Conservation (phyloP, 2,329 filamentous ascomycete genomes). For the Venturia nashicola region DNA sequence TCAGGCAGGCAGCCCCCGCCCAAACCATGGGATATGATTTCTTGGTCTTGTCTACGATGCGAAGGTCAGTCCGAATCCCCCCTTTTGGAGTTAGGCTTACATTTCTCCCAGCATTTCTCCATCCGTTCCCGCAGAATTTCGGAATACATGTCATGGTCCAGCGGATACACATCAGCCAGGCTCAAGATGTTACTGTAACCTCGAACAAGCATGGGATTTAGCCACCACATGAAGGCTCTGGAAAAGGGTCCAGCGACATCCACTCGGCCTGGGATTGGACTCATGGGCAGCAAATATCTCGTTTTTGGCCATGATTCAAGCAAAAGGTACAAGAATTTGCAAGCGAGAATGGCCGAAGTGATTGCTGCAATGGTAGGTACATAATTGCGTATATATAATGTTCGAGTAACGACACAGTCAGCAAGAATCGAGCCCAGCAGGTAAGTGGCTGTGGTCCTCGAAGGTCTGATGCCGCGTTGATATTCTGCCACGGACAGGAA, state of each 20-base stretch:
- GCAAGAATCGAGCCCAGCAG: conserved; percentile 3
- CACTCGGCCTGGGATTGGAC: conserved; percentile 12
- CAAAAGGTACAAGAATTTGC: conserved; percentile 13
- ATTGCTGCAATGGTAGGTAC: conserved; percentile 11
- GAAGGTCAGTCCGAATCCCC: background rate
- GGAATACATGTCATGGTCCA: conserved; percentile 11
- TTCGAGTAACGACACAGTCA: conserved; percentile 14
- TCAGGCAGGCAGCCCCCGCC: background rate
- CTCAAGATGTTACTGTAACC: conserved; percentile 18
- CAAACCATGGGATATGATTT: conserved; percentile 2
- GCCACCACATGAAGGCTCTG: conserved; percentile 24
- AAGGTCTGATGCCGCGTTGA: background rate
- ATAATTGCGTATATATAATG: conserved; percentile 14
- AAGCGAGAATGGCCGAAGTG: conserved; percentile 13
- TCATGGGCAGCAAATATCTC: conserved; percentile 12
- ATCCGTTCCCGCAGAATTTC: background rate
- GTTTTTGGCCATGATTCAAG: conserved; percentile 15
- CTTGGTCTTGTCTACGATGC: background rate
- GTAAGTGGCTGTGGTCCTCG: background rate
- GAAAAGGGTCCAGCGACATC: conserved; percentile 16
- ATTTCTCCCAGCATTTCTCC: conserved; percentile 4
- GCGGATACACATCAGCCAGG: conserved; percentile 14
- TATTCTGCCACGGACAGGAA: background rate
- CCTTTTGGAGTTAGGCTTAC: background rate
- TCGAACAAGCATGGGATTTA: conserved; percentile 20